Conservation (phyloP, 768 basidiomycete species). For the Mycena olivaceomarginata region DNA sequence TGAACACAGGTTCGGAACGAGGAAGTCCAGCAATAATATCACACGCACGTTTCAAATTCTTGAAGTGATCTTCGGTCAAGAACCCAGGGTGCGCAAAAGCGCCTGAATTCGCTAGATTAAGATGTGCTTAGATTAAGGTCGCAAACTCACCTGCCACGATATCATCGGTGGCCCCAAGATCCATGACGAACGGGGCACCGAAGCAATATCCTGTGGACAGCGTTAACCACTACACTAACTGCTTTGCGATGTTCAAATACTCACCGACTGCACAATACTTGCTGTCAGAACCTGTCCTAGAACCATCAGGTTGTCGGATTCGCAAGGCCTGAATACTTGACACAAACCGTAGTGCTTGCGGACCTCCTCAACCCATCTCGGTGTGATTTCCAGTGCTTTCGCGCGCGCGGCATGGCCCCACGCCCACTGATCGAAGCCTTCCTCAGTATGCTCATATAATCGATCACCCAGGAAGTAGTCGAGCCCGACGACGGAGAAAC, state of each 20-base stretch:
- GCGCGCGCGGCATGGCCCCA: conserved; percentile 64
- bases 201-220: conserved; percentile 71
- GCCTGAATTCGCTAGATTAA: conserved; percentile 50
- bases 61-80: conserved; percentile 69
- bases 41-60: conserved; percentile 65
- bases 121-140: not conserved
- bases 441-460: conserved; percentile 61
- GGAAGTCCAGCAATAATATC: not conserved
- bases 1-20: not conserved
- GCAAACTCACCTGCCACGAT: conserved; percentile 65
- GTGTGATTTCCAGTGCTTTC: conserved; percentile 62
- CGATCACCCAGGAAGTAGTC: conserved; percentile 82
- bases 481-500: conserved; percentile 74
- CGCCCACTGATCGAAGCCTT: conserved; percentile 58
- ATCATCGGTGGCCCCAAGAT: conserved; percentile 65
- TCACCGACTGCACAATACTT: conserved; percentile 36
- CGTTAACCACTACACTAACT: not conserved
- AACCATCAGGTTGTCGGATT: not conserved
- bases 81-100: conserved; percentile 76
- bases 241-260: not conserved
- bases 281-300: conserved; percentile 9
- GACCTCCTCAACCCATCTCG: conserved; percentile 73
- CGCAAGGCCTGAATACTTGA: too few relatives aligned
- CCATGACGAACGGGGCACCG: conserved; percentile 71
- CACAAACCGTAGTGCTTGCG: conserved; percentile 67